Percentiles rank a stretch among this genome's conserved stretches.
Conservation (phyloP, 1,139 yeast species). For the Hemisphaericaspora subhashii region DNA sequence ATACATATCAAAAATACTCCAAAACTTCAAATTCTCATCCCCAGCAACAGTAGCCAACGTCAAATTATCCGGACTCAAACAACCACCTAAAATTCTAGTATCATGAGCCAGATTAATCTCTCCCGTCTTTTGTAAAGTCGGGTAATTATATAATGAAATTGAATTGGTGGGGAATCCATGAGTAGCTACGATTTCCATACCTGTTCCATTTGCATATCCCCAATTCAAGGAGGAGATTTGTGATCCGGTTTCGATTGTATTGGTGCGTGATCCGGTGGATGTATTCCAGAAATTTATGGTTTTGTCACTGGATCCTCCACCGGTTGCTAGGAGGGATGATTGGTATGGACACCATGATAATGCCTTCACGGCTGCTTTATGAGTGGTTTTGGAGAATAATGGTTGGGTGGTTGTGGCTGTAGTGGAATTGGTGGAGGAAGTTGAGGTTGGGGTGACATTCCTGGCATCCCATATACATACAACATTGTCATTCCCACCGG, state of each 20-base stretch:
- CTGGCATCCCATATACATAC: slow-evolving; percentile 96
- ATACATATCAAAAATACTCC: slow-evolving; percentile 78
- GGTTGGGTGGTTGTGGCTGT: slow-evolving; percentile 38
- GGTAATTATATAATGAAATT: slow-evolving; percentile 81
- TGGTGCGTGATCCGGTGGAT: slow-evolving; percentile 82
- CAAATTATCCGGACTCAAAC: slow-evolving; percentile 85
- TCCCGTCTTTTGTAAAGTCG: slow-evolving; percentile 83
- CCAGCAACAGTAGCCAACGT: slow-evolving; percentile 95
- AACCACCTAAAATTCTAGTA: slow-evolving; percentile 79
- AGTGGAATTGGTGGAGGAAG: slow-evolving; percentile 16
- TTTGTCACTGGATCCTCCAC: slow-evolving; percentile 93
- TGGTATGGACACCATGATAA: slow-evolving; percentile 95
- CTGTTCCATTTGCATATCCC: slow-evolving; percentile 76
- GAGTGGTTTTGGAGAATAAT: slow-evolving; percentile 72
- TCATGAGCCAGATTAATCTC: slow-evolving; percentile 89
- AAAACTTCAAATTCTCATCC: slow-evolving; percentile 94
- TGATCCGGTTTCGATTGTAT: slow-evolving; percentile 87
- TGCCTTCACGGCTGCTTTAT: slow-evolving; percentile 95
- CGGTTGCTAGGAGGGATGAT: slow-evolving; percentile 80
- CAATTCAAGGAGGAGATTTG: slow-evolving; percentile 92
- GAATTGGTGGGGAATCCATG: slow-evolving; percentile 93
- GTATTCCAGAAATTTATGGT: slow-evolving; percentile 95
- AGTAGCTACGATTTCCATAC: slow-evolving; percentile 86
- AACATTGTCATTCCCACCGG: slow-evolving; percentile 93
- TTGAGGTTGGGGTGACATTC: slow-evolving; percentile 22